Conservation (phyloP, 352 stramenopile species). For the Pythium sukuiense region DNA sequence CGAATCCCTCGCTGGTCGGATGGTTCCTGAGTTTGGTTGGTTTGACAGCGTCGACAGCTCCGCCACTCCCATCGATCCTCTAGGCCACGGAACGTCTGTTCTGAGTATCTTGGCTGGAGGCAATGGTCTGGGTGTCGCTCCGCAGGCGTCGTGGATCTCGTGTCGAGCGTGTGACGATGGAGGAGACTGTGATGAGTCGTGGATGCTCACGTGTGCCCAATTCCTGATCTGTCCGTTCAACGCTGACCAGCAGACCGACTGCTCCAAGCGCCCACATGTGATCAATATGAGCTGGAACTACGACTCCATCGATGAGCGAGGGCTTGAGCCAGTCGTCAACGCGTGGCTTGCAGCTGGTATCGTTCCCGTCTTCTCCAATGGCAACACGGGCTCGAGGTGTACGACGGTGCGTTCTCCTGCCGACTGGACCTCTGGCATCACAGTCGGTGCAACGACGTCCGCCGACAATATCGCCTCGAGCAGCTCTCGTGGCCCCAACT, state of each 20-base stretch:
- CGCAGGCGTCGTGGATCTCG: slow-evolving; percentile 39
- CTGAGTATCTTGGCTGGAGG: slow-evolving; percentile 36
- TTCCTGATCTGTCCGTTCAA: slow-evolving; percentile 45
- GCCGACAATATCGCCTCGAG: slow-evolving; percentile 33
- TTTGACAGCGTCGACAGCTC: slow-evolving; percentile 42
- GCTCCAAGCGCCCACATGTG: slow-evolving; percentile 50
- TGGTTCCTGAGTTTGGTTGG: slow-evolving; percentile 45
- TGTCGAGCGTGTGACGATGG: slow-evolving; percentile 40
- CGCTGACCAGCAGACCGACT: slow-evolving; percentile 32
- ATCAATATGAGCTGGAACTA: slow-evolving; percentile 70
- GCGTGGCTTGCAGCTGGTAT: slow-evolving; percentile 58
- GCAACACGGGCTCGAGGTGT: slow-evolving; percentile 45
- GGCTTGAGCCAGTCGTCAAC: slow-evolving; percentile 29
- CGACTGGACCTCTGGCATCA: slow-evolving; percentile 38
- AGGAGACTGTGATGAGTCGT: slow-evolving; percentile 33
- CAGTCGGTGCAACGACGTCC: slow-evolving; percentile 46
- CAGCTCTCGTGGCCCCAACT: slow-evolving; percentile 39
- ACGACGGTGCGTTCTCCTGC: slow-evolving; percentile 40
- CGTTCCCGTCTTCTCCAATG: slow-evolving; percentile 53
- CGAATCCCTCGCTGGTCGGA: slow-evolving; percentile 34
- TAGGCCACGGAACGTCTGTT: slow-evolving; percentile 39
- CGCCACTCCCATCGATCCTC: slow-evolving; percentile 32
- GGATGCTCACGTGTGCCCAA: slow-evolving; percentile 45
- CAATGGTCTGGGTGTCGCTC: slow-evolving; percentile 37
- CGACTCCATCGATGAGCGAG: slow-evolving; percentile 32